A percentile compares a stretch with the other conserved stretches of the same genome.
Conservation (phyloP, 495 filamentous ascomycete genomes). For the Penicillium pancosmium region DNA sequence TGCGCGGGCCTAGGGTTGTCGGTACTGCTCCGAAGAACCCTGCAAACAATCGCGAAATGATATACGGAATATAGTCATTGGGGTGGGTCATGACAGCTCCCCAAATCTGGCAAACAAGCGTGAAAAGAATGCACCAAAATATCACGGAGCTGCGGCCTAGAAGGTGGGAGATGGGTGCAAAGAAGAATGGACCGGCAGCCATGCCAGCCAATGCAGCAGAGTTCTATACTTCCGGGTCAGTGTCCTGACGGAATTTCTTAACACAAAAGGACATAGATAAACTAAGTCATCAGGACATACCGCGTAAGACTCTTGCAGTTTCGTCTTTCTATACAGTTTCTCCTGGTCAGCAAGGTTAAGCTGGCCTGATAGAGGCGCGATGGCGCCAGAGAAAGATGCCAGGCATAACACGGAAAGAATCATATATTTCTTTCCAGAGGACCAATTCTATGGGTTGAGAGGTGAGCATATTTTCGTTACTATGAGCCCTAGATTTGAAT, state of each 20-base stretch:
- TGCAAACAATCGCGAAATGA: slow-evolving; percentile 46
- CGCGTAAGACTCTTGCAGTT: slow-evolving; percentile 28
- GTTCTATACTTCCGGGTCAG: slow-evolving; percentile 28
- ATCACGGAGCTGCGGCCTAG: slow-evolving; percentile 46
- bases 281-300: slow-evolving; percentile 11
- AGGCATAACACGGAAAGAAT: slow-evolving; percentile 37
- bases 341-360: slow-evolving; percentile 36
- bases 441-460: slow-evolving; percentile 42
- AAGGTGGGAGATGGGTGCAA: slow-evolving; percentile 39
- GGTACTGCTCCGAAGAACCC: slow-evolving; percentile 46
- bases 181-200: slow-evolving; percentile 46
- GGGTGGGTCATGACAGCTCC: slow-evolving; percentile 42
- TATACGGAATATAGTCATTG: slow-evolving; percentile 45
- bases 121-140: slow-evolving; percentile 47
- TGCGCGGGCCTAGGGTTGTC: slow-evolving; percentile 40
- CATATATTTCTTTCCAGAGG: slow-evolving; percentile 44
- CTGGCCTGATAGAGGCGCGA: slow-evolving; percentile 37
- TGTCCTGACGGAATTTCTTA: neutral
- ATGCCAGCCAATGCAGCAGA: slow-evolving; percentile 46
- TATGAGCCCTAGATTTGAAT: neutral
- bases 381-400: slow-evolving; percentile 33
- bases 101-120: slow-evolving; percentile 43
- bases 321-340: slow-evolving; percentile 32
- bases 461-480: neutral
- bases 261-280: neutral